These are phyloP conservation scores for Fomitopsis schrenkii DNA, from an alignment of 1,284 basidiomycete genomes.

Conservation along the genomic window DNA sequence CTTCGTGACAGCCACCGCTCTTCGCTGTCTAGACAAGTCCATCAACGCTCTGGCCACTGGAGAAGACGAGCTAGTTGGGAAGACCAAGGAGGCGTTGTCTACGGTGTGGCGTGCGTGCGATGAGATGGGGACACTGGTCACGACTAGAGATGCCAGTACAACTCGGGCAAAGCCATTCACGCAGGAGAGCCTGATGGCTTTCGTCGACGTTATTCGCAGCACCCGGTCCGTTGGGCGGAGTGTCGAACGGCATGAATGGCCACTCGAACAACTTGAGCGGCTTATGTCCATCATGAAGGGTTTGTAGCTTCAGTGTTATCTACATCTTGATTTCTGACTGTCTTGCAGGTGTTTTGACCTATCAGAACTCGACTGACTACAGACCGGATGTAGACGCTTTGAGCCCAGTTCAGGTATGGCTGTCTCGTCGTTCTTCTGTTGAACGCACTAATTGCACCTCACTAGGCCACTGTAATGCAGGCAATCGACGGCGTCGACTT, in stretches of 20 bases:
- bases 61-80: constrained; percentile 36
- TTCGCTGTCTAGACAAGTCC: constrained; percentile 79
- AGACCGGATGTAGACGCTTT: constrained; percentile 82
- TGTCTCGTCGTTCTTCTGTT: background rate
- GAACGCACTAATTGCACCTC: constrained; percentile 5
- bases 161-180: constrained; percentile 54
- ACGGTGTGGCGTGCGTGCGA: constrained; percentile 72
- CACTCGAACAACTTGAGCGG: constrained; percentile 54
- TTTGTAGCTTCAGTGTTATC: constrained; percentile 16
- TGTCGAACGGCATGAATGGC: constrained; percentile 58
- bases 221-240: constrained; percentile 47
- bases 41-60: constrained; percentile 49
- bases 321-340: constrained; percentile 1
- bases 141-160: constrained; percentile 6
- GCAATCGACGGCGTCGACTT: constrained; percentile 69
- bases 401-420: constrained; percentile 74
- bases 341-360: constrained; percentile 70
- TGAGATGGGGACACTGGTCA: constrained; percentile 51
- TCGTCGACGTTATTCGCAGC: constrained; percentile 67
- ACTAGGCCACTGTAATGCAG: constrained; percentile 65
- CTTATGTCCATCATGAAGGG: constrained; percentile 80
- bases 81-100: constrained; percentile 50
- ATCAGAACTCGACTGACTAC: constrained; percentile 81
- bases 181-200: constrained; percentile 84
- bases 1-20: constrained; percentile 70